Percentiles rank a stretch among this genome's conserved stretches.
These are phyloP conservation scores for Penicillium simplicissimum DNA, from an alignment of 495 filamentous ascomycete genomes.

Conservation along the genomic window DNA sequence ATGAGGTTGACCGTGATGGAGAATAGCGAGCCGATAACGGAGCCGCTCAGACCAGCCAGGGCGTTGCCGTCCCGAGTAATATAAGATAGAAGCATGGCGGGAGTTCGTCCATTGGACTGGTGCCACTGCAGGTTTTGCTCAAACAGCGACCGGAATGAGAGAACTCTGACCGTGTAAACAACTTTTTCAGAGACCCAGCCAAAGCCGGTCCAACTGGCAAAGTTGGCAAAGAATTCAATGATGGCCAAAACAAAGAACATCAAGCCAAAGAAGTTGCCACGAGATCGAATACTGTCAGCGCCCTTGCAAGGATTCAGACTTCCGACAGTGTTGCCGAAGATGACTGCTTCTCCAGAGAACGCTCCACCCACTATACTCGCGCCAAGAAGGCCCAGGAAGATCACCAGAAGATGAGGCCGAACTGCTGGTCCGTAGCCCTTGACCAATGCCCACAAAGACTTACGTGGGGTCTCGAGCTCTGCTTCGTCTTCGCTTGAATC, in stretches of 20 bases:
- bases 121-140: conserved; percentile 59
- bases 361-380: conserved; percentile 47
- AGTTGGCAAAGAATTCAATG: conserved; percentile 55
- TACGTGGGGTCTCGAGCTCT: conserved; percentile 32
- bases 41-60: conserved; percentile 49
- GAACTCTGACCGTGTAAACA: conserved; percentile 49
- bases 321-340: conserved; percentile 54
- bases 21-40: conserved; percentile 47
- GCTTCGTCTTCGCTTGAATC: conserved; percentile 26
- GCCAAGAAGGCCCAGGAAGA: conserved; percentile 41
- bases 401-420: conserved; percentile 40
- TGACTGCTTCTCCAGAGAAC: conserved; percentile 52
- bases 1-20: conserved; percentile 49
- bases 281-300: conserved; percentile 34
- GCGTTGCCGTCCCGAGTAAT: conserved; percentile 54
- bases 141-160: conserved; percentile 53
- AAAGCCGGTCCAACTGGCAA: conserved; percentile 49
- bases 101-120: conserved; percentile 48
- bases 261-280: conserved; percentile 51
- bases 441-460: conserved; percentile 35
- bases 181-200: conserved; percentile 55
- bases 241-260: conserved; percentile 59
- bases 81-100: conserved; percentile 47
- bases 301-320: conserved; percentile 46
- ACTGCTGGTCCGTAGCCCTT: conserved; percentile 35